Conservation (phyloP, 2,329 filamentous ascomycete species). For the Phialophora tarda region DNA sequence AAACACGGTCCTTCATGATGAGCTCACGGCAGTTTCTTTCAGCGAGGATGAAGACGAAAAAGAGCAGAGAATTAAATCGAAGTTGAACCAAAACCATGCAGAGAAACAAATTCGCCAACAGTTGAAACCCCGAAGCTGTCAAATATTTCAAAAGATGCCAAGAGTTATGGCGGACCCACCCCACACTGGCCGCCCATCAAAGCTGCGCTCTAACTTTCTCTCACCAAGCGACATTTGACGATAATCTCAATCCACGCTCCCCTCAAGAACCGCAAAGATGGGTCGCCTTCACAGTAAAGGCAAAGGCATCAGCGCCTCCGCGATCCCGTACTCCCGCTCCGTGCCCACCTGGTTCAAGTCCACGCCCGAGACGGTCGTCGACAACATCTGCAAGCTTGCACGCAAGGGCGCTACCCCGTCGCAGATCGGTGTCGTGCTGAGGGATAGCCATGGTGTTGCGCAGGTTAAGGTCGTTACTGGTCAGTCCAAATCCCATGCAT, state of each 20-base stretch:
- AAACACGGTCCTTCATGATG: neutral
- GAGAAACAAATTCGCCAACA: neutral
- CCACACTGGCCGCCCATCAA: constrained; percentile 8
- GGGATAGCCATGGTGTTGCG: constrained; percentile 96
- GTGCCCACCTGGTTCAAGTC: constrained; percentile 97
- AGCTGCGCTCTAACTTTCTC: constrained; percentile 1
- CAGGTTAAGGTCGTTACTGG: constrained; percentile 98
- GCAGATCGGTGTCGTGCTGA: constrained; percentile 97
- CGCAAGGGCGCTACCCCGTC: constrained; percentile 98
- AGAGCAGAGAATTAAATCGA: neutral
- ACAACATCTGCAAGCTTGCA: constrained; percentile 99
- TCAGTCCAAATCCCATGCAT: constrained; percentile 58
- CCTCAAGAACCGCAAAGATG: constrained; percentile 60
- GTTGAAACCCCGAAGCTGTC: neutral
- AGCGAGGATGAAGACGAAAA: neutral
- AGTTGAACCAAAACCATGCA: neutral
- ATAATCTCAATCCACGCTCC: constrained; percentile 24
- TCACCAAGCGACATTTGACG: neutral
- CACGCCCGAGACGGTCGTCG: constrained; percentile 96
- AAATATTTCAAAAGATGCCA: constrained; percentile 12
- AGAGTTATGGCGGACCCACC: constrained; percentile 24
- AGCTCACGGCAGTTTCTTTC: too few relatives aligned
- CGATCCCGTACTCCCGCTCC: constrained; percentile 94
- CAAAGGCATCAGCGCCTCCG: constrained; percentile 97
- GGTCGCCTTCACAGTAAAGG: constrained; percentile 99